Evolutionary conservation across 306 rosid genomes (phyloP).

Genomic region (Senna tora): DNA sequence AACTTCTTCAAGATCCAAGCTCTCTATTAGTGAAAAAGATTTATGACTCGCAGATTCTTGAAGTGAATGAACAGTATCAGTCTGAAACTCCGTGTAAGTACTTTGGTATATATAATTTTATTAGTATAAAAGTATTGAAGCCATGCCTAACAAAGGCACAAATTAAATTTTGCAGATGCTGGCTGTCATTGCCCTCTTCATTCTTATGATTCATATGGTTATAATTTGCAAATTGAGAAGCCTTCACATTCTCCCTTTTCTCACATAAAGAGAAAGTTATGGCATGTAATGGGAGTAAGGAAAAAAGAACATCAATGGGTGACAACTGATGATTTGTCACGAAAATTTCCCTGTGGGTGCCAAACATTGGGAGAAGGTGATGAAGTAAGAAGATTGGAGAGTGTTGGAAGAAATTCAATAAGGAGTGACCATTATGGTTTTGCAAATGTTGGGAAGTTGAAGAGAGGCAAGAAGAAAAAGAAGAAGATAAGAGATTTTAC

Average conservation of each 20-base stretch:
- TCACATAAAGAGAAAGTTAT: conserved; percentile 58
- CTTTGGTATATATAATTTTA: conserved; percentile 35
- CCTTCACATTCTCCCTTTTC: conserved; percentile 45
- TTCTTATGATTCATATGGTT: conserved; percentile 38
- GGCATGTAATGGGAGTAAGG: conserved; percentile 49
- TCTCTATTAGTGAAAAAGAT: conserved; percentile 69
- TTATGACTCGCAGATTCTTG: conserved; percentile 50
- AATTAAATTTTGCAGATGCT: conserved; percentile 34
- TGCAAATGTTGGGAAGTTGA: conserved; percentile 31
- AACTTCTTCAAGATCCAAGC: conserved; percentile 75
- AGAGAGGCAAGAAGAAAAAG: conserved; percentile 33
- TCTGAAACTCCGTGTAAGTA: conserved; percentile 40
- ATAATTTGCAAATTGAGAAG: conserved; percentile 39
- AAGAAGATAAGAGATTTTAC: conserved; percentile 42
- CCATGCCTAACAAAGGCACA: conserved; percentile 42
- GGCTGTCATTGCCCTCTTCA: conserved; percentile 33
- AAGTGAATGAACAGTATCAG: conserved; percentile 39
- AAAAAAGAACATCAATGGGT: conserved; percentile 49
- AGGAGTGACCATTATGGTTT: conserved; percentile 11
- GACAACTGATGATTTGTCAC: conserved; percentile 29
- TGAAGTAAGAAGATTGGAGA: conserved; percentile 39
- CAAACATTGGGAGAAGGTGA: conserved; percentile 41
- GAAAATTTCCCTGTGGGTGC: conserved; percentile 28
- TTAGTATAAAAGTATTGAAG: conserved; percentile 56
- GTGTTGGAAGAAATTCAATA: conserved; percentile 37